Evolutionary conservation across 2,329 filamentous ascomycete species (phyloP), one percentile per base, ranked within the genome.

Genomic region (Penicillium aurantiogriseum): DNA sequence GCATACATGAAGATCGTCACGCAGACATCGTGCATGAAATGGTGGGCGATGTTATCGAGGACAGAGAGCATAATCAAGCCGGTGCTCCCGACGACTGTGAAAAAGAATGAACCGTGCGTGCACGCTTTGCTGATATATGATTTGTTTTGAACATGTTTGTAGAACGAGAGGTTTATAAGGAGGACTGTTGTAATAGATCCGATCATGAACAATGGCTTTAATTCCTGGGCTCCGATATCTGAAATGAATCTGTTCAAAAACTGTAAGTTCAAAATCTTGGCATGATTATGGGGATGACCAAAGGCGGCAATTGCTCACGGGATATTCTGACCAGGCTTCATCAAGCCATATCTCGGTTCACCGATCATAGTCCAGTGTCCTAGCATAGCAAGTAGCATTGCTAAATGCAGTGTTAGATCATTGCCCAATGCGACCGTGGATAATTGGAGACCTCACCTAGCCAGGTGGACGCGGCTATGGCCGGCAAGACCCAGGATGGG

Each of bases 281-380:
- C 15, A 33, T 33, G 10, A 17, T 19, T 44, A 17, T 43, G 31
- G 25, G 31, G 29, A 11, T 43, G 35, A 19, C 40, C 38, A 15
- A 36, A 13, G 11, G 9, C 38, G 43, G 10, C 29, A 33, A 23
- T 25, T 38, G 53, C 61, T 56, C 31, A 63, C 61, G 61, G 61
- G 25, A 63, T 62, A 35, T 61, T 58, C 27, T 63, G 61, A 42
- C 58, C 61, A 46, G 60, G 60, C 50, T 62, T 60, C 61, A 63
- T 63, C 19, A 61, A 35, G 40, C 54, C 61, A 33, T 58, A 63
- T 53, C 54, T 57, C 6, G 61, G 61, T 44, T 60, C 59, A 25
- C 61, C 61, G 36, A 62, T 49, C 40, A 58, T 43, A 17, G 52
- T 53, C 61, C 61, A 63, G n/a, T 63, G 60, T 17, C 57, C 60